Evolutionary conservation across 768 basidiomycete genomes (phyloP), one percentile per base, ranked within the genome.

Genomic region (Tylopilus sp.): DNA sequence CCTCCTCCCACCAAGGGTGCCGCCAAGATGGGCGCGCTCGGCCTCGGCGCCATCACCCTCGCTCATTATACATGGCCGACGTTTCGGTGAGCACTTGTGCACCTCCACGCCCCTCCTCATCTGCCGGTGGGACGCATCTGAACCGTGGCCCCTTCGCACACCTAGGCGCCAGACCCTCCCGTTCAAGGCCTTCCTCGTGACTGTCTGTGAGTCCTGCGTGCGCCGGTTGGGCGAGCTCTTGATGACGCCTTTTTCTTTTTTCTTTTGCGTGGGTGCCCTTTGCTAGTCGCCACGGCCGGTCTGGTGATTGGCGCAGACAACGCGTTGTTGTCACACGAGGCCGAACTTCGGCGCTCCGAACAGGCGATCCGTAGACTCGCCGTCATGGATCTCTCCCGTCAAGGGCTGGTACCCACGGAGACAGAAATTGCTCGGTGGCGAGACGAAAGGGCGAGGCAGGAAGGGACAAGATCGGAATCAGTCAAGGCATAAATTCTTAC

Each of bases 341-440:
- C 75, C 40, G 69, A 75, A 41, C 75, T 85, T 57, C 81, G 91
- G 25, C 69, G 73, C 52, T 77, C 81, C 50, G 90, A 94, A 64
- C 82, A 85, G 55, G 69, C 75, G 13, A 69, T 93, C 35, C 82
- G 91, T 33, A 77, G 80, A 46, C 76, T 88, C 65, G 91, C 91
- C 10, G 76, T 86, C 38, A 73, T 85, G 30, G 89, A 90, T 49
- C 77, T 95, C 42, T 82, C 85, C 17, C 77, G 81, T 35, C 80
- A 80, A 53, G 91, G 91, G 22, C 72, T 88, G 40, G 78, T 94
- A 47, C 81, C 82, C 2, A 92, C 91, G 7, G 91, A 95, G 68
- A 82, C 86, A 9, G 90, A 88, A 55, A 93, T 94, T 28, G 75
- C 81, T 28, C 83, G 81, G 65, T 95, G 91, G 91, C 85, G 79